Conservation (phyloP, 2,329 filamentous ascomycete genomes). For the Fusarium sp. region DNA sequence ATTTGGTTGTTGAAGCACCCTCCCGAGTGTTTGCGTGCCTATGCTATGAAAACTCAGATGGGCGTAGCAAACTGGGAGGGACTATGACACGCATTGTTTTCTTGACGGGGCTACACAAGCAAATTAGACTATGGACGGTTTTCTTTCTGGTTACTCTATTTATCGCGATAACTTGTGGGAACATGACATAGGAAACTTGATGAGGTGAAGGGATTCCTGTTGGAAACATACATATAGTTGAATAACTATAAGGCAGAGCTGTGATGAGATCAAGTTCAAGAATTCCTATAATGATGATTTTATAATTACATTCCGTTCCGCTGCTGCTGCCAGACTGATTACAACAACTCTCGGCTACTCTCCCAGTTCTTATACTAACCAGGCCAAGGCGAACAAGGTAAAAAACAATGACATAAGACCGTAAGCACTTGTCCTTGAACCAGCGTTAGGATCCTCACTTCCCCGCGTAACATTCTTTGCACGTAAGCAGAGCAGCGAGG, state of each 20-base stretch:
- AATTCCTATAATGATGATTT: not conserved
- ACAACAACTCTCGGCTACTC: too few relatives aligned
- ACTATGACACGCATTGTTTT: conserved; percentile 44
- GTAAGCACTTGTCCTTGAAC: conserved; percentile 3
- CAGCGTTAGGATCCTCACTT: conserved; percentile 15
- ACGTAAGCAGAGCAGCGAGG: conserved; percentile 15
- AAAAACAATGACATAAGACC: not conserved
- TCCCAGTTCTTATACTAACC: not conserved
- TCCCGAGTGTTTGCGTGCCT: conserved; percentile 7
- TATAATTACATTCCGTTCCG: not conserved
- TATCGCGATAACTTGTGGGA: conserved; percentile 34
- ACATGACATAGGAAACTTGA: conserved; percentile 32
- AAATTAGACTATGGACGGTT: conserved; percentile 48
- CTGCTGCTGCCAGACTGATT: too few relatives aligned
- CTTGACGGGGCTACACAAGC: conserved; percentile 36
- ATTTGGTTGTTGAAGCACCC: conserved; percentile 26
- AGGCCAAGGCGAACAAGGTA: not conserved
- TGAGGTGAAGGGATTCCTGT: conserved; percentile 18
- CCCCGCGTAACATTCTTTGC: conserved; percentile 20
- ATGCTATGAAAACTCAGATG: conserved; percentile 14
- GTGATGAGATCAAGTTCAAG: conserved; percentile 23
- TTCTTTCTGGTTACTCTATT: conserved; percentile 43
- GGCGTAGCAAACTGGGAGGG: conserved; percentile 29
- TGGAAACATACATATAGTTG: conserved; percentile 37
- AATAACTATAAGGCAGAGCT: conserved; percentile 27